Conservation (phyloP, 257 asterid genomes). For the Schizonepeta tenuifolia region DNA sequence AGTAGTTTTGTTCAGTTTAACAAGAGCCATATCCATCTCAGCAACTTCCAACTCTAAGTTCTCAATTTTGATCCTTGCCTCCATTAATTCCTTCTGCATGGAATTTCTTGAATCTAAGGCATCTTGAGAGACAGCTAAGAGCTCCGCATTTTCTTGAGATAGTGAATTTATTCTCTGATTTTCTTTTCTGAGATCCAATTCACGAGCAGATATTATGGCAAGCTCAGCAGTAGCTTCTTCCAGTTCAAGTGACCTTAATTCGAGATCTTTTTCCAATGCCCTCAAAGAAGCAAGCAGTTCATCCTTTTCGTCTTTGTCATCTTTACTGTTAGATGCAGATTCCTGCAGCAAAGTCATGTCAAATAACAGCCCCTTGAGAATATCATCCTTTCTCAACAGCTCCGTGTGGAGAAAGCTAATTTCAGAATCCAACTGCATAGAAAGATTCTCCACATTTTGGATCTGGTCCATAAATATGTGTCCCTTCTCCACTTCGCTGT, state of each 20-base stretch:
- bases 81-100: conserved; percentile 60
- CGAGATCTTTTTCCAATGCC: conserved; percentile 56
- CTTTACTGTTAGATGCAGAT: conserved; percentile 78
- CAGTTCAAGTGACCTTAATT: conserved; percentile 54
- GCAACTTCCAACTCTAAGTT: conserved; percentile 67
- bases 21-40: conserved; percentile 63
- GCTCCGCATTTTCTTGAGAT: conserved; percentile 51
- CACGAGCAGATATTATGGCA: conserved; percentile 57
- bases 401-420: conserved; percentile 52
- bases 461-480: conserved; percentile 50
- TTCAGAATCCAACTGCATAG: conserved; percentile 58
- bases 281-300: conserved; percentile 53
- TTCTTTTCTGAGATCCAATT: conserved; percentile 51
- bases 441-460: conserved; percentile 59
- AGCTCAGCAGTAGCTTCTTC: conserved; percentile 57
- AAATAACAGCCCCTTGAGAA: conserved; percentile 77
- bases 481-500: conserved; percentile 47
- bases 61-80: conserved; percentile 49
- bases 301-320: conserved; percentile 69
- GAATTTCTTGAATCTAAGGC: conserved; percentile 51
- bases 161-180: conserved; percentile 51
- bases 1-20: conserved; percentile 55
- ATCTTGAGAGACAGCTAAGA: conserved; percentile 53
- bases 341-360: conserved; percentile 93
- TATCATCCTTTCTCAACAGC: conserved; percentile 78